A percentile compares a stretch with the other conserved stretches of the same genome.
Conservation (phyloP, 768 basidiomycete species). For the Grammothele lineata region DNA sequence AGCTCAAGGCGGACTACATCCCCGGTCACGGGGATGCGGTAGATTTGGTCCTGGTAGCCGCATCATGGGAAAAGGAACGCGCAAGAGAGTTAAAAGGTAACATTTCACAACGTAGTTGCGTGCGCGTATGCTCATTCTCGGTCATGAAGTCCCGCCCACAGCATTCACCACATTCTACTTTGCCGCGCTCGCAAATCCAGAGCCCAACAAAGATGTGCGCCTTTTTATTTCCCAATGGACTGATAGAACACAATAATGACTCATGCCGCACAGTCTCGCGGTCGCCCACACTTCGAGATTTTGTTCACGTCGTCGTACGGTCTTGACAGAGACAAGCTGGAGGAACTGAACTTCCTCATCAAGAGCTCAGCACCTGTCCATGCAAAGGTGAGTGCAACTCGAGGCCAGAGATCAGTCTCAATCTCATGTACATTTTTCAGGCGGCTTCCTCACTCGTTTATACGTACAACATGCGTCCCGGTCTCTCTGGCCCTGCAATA, state of each 20-base stretch:
- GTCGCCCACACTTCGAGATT: conserved; percentile 58
- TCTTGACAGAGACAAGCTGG: conserved; percentile 58
- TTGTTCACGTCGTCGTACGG: conserved; percentile 81
- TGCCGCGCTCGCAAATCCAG: conserved; percentile 50
- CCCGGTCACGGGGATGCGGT: conserved; percentile 77
- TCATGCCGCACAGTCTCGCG: too few relatives aligned
- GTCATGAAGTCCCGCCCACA: conserved; percentile 56
- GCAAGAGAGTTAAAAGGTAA: conserved; percentile 73
- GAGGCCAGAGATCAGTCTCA: too few relatives aligned
- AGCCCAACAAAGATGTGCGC: too few relatives aligned
- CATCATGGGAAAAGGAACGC: conserved; percentile 74
- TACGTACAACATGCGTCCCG: conserved; percentile 44
- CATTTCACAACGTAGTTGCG: conserved; percentile 2
- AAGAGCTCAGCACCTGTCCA: conserved; percentile 42
- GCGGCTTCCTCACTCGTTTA: too few relatives aligned
- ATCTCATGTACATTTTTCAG: too few relatives aligned
- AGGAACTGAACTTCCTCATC: conserved; percentile 67
- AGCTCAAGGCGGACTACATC: conserved; percentile 86
- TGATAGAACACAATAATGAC: too few relatives aligned
- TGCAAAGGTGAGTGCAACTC: too few relatives aligned
- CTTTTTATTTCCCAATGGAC: too few relatives aligned
- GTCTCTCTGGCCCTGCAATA: conserved; percentile 44
- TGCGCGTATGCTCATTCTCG: too few relatives aligned
- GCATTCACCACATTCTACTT: conserved; percentile 80
- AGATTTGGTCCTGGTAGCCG: conserved; percentile 76